These are phyloP conservation scores for Parietaria judaica DNA, from an alignment of 306 rosid species.

Conservation along the genomic window DNA sequence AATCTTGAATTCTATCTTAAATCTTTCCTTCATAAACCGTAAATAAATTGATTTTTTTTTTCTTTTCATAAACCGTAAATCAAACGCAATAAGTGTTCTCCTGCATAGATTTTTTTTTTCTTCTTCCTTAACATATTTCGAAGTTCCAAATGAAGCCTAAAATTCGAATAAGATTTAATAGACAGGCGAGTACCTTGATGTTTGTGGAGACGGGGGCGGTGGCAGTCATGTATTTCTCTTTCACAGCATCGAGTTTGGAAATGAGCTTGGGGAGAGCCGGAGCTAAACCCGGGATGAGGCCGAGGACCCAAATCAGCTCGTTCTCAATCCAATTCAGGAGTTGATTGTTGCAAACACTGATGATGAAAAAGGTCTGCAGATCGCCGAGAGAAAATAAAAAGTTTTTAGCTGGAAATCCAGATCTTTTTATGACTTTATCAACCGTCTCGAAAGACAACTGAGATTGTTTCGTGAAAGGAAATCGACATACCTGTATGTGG, in stretches of 20 bases:
- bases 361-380: conserved; percentile 71
- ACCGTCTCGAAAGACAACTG: too few species aligned
- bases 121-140: too few species aligned
- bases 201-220: conserved; percentile 40
- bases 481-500: conserved; percentile 82
- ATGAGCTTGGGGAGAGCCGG: conserved; percentile 47
- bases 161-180: too few species aligned
- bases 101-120: too few species aligned
- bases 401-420: conserved; percentile 2
- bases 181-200: conserved; percentile 42
- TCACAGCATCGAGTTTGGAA: conserved; percentile 54
- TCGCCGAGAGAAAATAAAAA: conserved; percentile 4
- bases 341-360: conserved; percentile 93
- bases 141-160: too few species aligned
- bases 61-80: too few species aligned
- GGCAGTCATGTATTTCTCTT: conserved; percentile 65
- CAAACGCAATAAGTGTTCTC: too few species aligned
- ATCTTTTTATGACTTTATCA: neutral
- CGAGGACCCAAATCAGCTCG: conserved; percentile 78
- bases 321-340: conserved; percentile 94
- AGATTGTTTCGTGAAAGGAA: neutral
- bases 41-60: too few species aligned
- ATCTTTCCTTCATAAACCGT: too few species aligned
- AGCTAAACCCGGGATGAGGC: conserved; percentile 72
- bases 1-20: too few species aligned